Evolutionary conservation across 75 land plant species (phyloP).

Genomic region (Gnetum montanum): DNA sequence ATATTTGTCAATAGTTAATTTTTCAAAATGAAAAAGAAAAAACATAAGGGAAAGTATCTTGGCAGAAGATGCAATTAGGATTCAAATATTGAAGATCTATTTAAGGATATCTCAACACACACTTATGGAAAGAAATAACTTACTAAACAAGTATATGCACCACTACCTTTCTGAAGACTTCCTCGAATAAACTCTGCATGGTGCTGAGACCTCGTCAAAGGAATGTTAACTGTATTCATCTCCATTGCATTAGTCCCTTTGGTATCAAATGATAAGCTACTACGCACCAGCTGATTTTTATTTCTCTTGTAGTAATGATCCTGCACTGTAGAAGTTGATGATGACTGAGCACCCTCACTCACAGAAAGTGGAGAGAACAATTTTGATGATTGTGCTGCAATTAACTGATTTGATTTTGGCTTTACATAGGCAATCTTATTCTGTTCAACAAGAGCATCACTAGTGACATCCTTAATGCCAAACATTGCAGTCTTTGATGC

Average conservation of each 20-base stretch:
- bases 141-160: no score
- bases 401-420: constrained; percentile 59
- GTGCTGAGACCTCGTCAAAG: no score
- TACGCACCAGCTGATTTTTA: constrained; percentile 71
- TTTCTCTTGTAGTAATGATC: constrained; percentile 66
- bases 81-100: no score
- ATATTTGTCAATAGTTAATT: no score
- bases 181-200: no score
- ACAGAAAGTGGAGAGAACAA: neutral
- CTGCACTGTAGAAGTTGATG: constrained; percentile 2
- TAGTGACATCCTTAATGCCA: constrained; percentile 1
- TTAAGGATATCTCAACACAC: neutral
- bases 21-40: no score
- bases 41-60: no score
- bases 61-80: no score
- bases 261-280: constrained; percentile 14
- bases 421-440: constrained; percentile 38
- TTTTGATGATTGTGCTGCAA: constrained; percentile 34
- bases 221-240: no score
- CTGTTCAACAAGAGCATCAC: constrained; percentile 7
- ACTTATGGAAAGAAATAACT: neutral
- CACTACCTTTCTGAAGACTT: no score
- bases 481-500: constrained; percentile 4
- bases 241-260: constrained; percentile 4
- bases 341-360: constrained; percentile 2